Percentiles rank a stretch among this genome's conserved stretches.
phyloP scores from a whole-genome alignment of 2,329 filamentous ascomycete species.

The Pestalotiopsis sp. region DNA sequence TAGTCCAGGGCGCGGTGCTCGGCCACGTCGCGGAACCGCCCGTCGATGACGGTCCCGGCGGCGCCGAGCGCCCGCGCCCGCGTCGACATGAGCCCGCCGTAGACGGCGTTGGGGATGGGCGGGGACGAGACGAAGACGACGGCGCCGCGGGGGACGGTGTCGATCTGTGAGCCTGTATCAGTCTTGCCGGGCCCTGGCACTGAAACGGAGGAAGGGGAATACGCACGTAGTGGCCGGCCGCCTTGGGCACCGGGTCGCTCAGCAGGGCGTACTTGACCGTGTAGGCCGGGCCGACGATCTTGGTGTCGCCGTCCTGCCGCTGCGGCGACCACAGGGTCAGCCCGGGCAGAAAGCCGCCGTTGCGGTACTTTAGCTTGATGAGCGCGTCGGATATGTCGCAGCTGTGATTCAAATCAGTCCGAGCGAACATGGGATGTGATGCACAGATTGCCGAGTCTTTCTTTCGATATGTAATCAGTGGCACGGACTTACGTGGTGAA shows the following conservation, averaged over 20 bases:
- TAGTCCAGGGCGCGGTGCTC: slow-evolving; percentile 53
- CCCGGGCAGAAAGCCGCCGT: slow-evolving; percentile 57
- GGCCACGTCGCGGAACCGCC: slow-evolving; percentile 53
- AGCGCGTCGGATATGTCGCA: slow-evolving; percentile 57
- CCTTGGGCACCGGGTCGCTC: slow-evolving; percentile 48
- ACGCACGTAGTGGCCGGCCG: slow-evolving; percentile 48
- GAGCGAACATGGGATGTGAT: too few relatives aligned
- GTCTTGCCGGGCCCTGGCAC: too few relatives aligned
- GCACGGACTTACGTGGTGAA: slow-evolving; percentile 32
- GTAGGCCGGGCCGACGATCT: slow-evolving; percentile 57
- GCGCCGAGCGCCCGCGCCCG: slow-evolving; percentile 47
- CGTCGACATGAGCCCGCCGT: slow-evolving; percentile 56
- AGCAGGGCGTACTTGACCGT: slow-evolving; percentile 55
- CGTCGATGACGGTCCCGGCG: slow-evolving; percentile 54
- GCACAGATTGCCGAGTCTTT: too few relatives aligned
- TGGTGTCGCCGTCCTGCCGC: slow-evolving; percentile 51
- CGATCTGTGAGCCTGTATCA: slow-evolving; percentile 40
- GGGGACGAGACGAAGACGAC: slow-evolving; percentile 56
- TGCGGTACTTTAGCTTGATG: slow-evolving; percentile 47
- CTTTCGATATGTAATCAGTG: not conserved
- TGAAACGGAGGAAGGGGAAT: not conserved
- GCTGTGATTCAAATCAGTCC: slow-evolving; percentile 24
- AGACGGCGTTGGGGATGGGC: slow-evolving; percentile 51
- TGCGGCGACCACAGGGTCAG: slow-evolving; percentile 58
- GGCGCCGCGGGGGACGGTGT: slow-evolving; percentile 46